Evolutionary conservation across 1,284 basidiomycete species (phyloP), one percentile per base, ranked within the genome.

Genomic region (Boletus subluridellus): DNA sequence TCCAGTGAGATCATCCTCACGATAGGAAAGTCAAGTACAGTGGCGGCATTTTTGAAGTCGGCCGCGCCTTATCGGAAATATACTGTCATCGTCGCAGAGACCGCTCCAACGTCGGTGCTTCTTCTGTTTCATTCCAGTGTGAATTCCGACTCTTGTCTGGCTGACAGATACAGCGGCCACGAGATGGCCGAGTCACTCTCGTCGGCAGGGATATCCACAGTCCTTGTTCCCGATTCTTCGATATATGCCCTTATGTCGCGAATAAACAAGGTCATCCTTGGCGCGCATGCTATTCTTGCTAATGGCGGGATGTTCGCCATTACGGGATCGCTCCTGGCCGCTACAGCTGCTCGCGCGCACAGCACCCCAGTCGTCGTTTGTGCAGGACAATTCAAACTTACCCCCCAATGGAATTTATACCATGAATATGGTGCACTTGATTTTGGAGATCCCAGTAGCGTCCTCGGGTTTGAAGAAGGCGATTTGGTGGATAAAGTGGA

Each of bases 181-280:
- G 82, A 86, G 59, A 90, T 96, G 84, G 94, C 95, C 11, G 78
- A 86, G 61, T 82, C 87, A 4, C 81, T 95, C 32, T 90, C 93
- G 2, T 75, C 84, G 26, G 81, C 85, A 26, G 89, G 91, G 56
- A 94, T 98, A 64, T 94, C 93, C 12, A 95, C 94, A 21, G 90
- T 98, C 71, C 89, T 99, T 53, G 89, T 99, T 48, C 95, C 96
- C 42, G 96, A 98, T 75, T 93, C 92, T 17, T 93, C 93, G 42
- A 89, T 98, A 71, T 97, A 92, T 72, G 94, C 94, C 14, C 84
- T 99, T 64, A 94, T 99, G 88, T 96, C 96, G 4, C 87, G 96
- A 61, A 92, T 98, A 54, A 97, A 95, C 76, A 99, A 99, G 77
- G 90, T 98, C 63, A 87, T 98, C 61, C 82, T 98, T 51, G 94